Evolutionary conservation across 257 asterid genomes (phyloP), one percentile per base, ranked within the genome.

Genomic region (Solanum tarijense): DNA sequence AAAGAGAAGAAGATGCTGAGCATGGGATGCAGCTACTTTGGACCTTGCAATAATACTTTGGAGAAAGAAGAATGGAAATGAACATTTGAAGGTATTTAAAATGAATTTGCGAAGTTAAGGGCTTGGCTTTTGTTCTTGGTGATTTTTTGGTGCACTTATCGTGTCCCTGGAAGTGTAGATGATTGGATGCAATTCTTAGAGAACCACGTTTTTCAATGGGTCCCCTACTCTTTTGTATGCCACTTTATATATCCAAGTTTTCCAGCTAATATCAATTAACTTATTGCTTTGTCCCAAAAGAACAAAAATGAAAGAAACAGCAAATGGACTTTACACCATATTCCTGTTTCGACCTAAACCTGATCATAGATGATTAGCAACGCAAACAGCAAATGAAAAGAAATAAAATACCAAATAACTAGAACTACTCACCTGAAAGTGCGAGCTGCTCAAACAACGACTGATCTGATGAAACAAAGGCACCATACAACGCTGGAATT

Each of bases 401-500:
- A 41, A 72, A 85, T 29, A 16, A 43, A 72, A 83, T 36, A 74
- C 41, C 68, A 74, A 46, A 25, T 62, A 16, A 65, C 31, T 66
- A 66, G 86, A 23, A 60, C 20, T 82, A 88, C 92, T 58, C 86
- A 95, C 98, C 96, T 95, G 98, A 88, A 95, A 95, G 91, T 95
- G 98, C 38, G 96, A 95, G 90, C 98, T 93, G 91, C 96, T 92
- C 89, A 95, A 85, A 90, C 96, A 94, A 39, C 89, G 95, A 81
- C 89, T 91, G 88, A 94, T 91, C 90, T 91, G 93, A 25, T 90
- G 94, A 89, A 95, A 94, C 91, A 95, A 91, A 84, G 98, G 96
- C 83, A 94, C 96, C 98, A 95, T 95, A 85, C 96, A 94, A 10
- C 98, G 95, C 90, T 93, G 98, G 87, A 95, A 95, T 88, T 95